phyloP scores from a whole-genome alignment of 2,329 filamentous ascomycete genomes.

The Graphiopsis chlorocephala region DNA sequence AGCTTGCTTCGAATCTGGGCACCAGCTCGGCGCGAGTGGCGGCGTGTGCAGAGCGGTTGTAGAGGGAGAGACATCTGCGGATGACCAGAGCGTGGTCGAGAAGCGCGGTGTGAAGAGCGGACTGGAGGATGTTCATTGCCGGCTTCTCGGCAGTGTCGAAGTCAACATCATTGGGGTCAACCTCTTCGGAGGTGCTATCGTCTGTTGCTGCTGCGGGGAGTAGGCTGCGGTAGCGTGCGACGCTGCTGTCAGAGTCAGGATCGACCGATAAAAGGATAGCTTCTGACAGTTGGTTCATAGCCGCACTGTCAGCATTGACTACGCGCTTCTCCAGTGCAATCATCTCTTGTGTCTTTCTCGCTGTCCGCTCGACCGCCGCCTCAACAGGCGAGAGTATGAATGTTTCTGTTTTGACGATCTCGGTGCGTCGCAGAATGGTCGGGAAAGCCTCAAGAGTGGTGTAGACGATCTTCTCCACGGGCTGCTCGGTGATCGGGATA shows the following conservation, averaged over 20 bases:
- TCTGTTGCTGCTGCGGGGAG: conserved; percentile 51
- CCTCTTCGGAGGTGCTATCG: conserved; percentile 42
- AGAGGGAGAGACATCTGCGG: conserved; percentile 69
- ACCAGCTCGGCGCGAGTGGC: conserved; percentile 38
- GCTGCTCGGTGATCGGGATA: conserved; percentile 66
- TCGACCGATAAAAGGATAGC: conserved; percentile 76
- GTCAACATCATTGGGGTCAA: conserved; percentile 19
- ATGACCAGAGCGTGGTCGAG: conserved; percentile 87
- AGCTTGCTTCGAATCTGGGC: conserved; percentile 44
- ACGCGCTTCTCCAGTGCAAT: conserved; percentile 71
- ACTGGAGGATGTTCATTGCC: conserved; percentile 60
- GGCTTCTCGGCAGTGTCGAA: conserved; percentile 38
- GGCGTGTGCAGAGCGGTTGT: conserved; percentile 61
- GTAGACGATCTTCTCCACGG: conserved; percentile 79
- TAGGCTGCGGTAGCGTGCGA: conserved; percentile 73
- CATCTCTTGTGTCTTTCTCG: conserved; percentile 87
- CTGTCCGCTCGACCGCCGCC: conserved; percentile 85
- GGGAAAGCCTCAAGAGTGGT: conserved; percentile 84
- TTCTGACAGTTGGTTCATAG: conserved; percentile 67
- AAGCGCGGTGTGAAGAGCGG: conserved; percentile 77
- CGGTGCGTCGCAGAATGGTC: conserved; percentile 82
- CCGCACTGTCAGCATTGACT: conserved; percentile 57
- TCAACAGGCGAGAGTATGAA: conserved; percentile 71
- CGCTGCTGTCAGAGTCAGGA: conserved; percentile 68
- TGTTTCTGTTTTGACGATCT: conserved; percentile 69